Base-by-base conservation (phyloP, 208 protist species). In the Trypanosoma lewisi region DNA sequence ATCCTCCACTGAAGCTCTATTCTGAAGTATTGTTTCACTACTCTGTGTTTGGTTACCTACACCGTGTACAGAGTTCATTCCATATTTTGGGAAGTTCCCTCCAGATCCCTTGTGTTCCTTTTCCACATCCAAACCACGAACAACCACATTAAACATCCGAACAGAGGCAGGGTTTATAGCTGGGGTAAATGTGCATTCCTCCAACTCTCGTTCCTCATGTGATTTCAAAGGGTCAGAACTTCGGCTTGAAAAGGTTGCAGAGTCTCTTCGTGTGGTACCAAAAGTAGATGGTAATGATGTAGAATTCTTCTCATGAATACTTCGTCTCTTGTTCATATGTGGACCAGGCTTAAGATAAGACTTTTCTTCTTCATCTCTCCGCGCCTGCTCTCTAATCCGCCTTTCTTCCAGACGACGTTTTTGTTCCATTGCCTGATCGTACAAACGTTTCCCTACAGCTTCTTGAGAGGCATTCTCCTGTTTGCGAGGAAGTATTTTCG, bases 111-210 rank as follows among this genome's bases (percentile, higher is more conserved):
- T 23, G 6, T 19, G 2, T 23, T 25, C 37, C 14, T 34, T 27
- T 17, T 57, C 56, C 6, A 25, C 1, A 17, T 9, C 25, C 33
- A 37, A 8, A 49, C 66, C 41, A n/a, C 33, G 14, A 58, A 68
- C 54, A 23, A 75, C 54, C 61, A 58, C 52, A 27, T 68, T 66
- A 54, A 75, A 75, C 44, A 75, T 57, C 21, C 55, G 69, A 39
- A 66, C 45, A 0, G 68, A 81, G 9, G 60, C 53, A 4, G 55
- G 65, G 39, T 74, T 81, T 3, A 81, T 64, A 14, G 39, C 52
- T n/a, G 70, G 75, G 14, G 25, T n/a, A 59, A 81, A 77, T 6
- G 69, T 69, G 47, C 75, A 77, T 39, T 49, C 48, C 41, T 73
- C 65, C 37, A 70, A 49, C 27, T 70, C 64, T 39, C 30, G 42